Conservation (phyloP, 106 monocot genomes). For the Dactylorhiza incarnata region DNA sequence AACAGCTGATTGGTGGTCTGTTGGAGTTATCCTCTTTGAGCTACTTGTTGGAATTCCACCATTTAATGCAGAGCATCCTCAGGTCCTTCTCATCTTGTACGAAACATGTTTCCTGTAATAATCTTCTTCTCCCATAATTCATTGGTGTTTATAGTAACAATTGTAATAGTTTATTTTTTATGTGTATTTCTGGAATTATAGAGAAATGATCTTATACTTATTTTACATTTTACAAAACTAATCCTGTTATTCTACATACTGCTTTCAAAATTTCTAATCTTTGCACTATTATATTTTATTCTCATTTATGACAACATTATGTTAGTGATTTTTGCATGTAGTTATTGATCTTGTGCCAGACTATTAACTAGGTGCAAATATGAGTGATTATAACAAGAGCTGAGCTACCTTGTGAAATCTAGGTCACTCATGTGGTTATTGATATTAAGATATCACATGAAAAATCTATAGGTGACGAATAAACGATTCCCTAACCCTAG, state of each 20-base stretch:
- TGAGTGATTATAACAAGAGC: background rate
- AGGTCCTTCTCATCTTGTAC: conserved; percentile 33
- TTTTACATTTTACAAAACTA: background rate
- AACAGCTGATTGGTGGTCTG: conserved; percentile 99
- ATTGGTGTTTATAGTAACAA: background rate
- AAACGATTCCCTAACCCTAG: no score
- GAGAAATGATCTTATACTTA: background rate
- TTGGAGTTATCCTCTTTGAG: conserved; percentile 96
- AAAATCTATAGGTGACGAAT: no score
- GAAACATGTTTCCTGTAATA: background rate
- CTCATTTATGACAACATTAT: no score
- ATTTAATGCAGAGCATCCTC: conserved; percentile 97
- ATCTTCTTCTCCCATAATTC: background rate
- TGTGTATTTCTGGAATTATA: background rate
- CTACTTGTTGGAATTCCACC: conserved; percentile 99
- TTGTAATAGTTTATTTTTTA: no score
- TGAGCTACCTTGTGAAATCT: background rate
- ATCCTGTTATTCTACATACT: background rate
- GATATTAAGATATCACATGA: no score
- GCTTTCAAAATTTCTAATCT: background rate
- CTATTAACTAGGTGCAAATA: no score
- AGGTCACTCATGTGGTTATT: background rate
- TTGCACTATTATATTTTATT: no score
- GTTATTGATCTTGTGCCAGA: no score
- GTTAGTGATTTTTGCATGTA: no score